Evolutionary conservation across 768 basidiomycete species (phyloP), one percentile per base, ranked within the genome.

Genomic region (Suillus clintonianus): DNA sequence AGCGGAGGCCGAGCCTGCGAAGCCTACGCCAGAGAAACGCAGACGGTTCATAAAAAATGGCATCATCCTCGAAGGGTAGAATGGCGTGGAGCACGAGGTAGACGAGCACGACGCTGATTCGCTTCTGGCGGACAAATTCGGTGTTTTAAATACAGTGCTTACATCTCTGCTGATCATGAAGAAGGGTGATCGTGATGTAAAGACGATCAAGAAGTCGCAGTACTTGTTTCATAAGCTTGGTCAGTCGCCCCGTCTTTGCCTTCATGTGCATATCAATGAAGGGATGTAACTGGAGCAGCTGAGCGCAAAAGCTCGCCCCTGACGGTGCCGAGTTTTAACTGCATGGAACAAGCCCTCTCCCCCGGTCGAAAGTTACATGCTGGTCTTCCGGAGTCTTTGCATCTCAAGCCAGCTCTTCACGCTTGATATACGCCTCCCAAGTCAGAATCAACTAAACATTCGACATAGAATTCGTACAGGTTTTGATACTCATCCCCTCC

Each of bases 1-100:
- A 61, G 61, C 13, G 65, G 62, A 36, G 68, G 72, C n/a, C 57
- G 60, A 59, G 67, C 64, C 5, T 64, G 17, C 19, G 71, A 63
- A 54, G 65, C 67, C 19, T 0, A 41, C 64, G 69, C 79, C 79
- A 76, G 84, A 48, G 22, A 62, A 62, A 32, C 32, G 53, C 15
- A 14, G 61, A 22, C 24, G 61, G 15, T 30, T 30, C 19, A 5
- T 37, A 5, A 62, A 62, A 27, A 34, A 14, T 8, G 24, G 5
- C 30, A 4, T 41, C 22, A 22, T 62, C 14, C 9, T 61, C 56
- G 36, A 67, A 69, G 41, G 70, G 55, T 0, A 53, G 19, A n/a
- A 43, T 19, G 19, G 3, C 8, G 19, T 43, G 8, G 19, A 43
- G 8, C 42, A n/a, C 3, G 42, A 4, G 8, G 42, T 4, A n/a